Evolutionary conservation across 805 yeast genomes (phyloP).

Genomic region (Yamadazyma insecticola): DNA sequence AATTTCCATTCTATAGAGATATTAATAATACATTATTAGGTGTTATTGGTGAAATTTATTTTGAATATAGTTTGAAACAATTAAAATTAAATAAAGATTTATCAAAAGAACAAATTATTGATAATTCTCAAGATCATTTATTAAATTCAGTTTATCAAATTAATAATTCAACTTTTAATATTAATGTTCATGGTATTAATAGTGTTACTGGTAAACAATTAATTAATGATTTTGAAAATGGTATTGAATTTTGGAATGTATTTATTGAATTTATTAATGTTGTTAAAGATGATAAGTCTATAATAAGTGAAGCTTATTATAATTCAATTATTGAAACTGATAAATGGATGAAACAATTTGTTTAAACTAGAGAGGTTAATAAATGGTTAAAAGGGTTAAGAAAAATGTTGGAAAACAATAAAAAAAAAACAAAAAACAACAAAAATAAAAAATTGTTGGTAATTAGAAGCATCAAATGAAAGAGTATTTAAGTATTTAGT

Average conservation of each 20-base stretch:
- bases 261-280: constrained; percentile 24
- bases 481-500: too few relatives aligned
- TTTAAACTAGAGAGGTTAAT: constrained; percentile 7
- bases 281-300: constrained; percentile 21
- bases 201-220: constrained; percentile 31
- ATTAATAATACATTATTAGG: constrained; percentile 64
- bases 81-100: constrained; percentile 15
- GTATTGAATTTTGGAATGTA: constrained; percentile 31
- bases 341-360: constrained; percentile 23
- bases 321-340: constrained; percentile 24
- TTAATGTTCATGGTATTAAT: constrained; percentile 38
- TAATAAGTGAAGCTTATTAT: constrained; percentile 21
- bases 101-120: constrained; percentile 22
- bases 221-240: constrained; percentile 25
- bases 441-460: too few relatives aligned
- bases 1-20: constrained; percentile 56
- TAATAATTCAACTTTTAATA: constrained; percentile 33
- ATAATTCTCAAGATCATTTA: constrained; percentile 26
- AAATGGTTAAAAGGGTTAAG: too few relatives aligned
- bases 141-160: constrained; percentile 34
- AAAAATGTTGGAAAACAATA: too few relatives aligned
- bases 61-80: constrained; percentile 37
- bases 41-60: constrained; percentile 50
- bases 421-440: too few relatives aligned
- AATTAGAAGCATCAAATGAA: too few relatives aligned